Evolutionary conservation across 306 rosid genomes (phyloP), one percentile per base, ranked within the genome.

Genomic region (Trifolium repens): DNA sequence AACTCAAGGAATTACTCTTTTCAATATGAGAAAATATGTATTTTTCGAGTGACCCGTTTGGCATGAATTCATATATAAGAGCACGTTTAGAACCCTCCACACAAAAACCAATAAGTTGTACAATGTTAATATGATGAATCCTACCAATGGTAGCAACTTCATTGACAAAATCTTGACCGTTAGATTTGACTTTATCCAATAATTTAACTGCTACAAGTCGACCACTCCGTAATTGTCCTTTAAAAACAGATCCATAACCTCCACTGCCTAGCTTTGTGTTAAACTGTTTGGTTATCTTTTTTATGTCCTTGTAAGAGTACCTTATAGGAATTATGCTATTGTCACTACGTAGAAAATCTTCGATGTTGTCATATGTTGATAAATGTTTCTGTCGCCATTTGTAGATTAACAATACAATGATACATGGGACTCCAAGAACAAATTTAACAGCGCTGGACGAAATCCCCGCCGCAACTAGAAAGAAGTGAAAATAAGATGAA

Each of bases 371-470:
- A 9, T 71, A 82, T 50, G 55, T 16, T 0, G 85, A 82, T 30
- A 77, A 47, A 72, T 82, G 82, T n/a, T 39, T 77, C 0, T 53
- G 44, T 47, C 79, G 59, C 65, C 85, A 72, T 49, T 66, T 82
- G 39, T 15, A 66, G 8, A 77, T 27, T 8, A 55, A 17, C 7
- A 77, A 7, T 2, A 14, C 16, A 44, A 58, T 44, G 15, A 72
- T 0, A 7, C 19, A 58, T 35, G 58, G 60, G 8, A 0, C 32
- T 26, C 79, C 79, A 46, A 82, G 0, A 12, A 55, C 5, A 47
- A n/a, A 44, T 15, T 27, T 81, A 22, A 22, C 24, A 22, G 24
- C 24, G 24, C 24, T 22, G 24, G 24, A 22, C 24, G 24, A 22
- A 22, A 22, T 22, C 24, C 24, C 24, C 24, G 24, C 24, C 24